Conservation (phyloP, 2,329 filamentous ascomycete species). For the Macrophomina pseudophaseolina region DNA sequence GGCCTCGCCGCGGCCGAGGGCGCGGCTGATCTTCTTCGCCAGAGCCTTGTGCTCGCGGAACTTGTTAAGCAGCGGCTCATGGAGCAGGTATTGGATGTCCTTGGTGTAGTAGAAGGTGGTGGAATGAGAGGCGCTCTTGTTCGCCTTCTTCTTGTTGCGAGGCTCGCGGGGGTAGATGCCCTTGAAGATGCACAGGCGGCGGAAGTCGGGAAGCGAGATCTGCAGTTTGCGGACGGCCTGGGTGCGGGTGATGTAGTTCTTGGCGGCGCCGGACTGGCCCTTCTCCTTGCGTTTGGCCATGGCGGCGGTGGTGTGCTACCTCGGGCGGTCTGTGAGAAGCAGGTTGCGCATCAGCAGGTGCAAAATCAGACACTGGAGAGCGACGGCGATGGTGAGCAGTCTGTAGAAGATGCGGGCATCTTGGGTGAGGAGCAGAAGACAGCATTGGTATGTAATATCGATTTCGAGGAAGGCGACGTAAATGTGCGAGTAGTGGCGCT, state of each 20-base stretch:
- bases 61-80: slow-evolving; percentile 91
- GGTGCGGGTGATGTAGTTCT: slow-evolving; percentile 97
- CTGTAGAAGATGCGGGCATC: too few relatives aligned
- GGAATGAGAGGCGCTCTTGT: slow-evolving; percentile 84
- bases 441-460: not conserved
- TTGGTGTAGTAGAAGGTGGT: slow-evolving; percentile 94
- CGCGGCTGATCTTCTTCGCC: slow-evolving; percentile 95
- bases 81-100: slow-evolving; percentile 97
- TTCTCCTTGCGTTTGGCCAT: slow-evolving; percentile 60
- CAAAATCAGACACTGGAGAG: not conserved
- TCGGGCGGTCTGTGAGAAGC: too few relatives aligned
- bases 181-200: slow-evolving; percentile 99
- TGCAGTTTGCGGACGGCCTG: slow-evolving; percentile 98
- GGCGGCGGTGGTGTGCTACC: slow-evolving; percentile 23
- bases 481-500: not conserved
- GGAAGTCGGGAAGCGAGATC: slow-evolving; percentile 95
- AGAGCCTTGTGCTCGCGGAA: slow-evolving; percentile 97
- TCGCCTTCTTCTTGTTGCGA: slow-evolving; percentile 94
- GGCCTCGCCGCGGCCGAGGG: slow-evolving; percentile 89
- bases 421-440: not conserved
- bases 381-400: not conserved
- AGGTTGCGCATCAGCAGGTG: not conserved
- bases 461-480: not conserved
- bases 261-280: slow-evolving; percentile 79
- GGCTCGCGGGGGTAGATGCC: slow-evolving; percentile 98